phyloP scores from a whole-genome alignment of 805 yeast genomes.

The Barnettozyma sp. region DNA sequence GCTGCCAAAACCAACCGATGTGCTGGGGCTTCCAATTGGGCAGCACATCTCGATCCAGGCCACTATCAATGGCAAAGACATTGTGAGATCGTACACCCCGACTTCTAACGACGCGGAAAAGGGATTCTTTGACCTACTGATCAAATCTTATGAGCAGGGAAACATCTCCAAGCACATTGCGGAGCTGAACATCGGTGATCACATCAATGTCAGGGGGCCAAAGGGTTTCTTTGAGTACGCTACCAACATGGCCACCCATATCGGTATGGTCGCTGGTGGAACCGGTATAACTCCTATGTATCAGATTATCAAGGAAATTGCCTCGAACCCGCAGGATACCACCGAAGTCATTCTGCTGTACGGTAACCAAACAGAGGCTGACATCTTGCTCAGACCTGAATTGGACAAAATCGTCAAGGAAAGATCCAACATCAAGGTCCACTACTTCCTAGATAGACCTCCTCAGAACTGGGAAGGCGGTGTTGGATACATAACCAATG shows the following conservation, averaged over 20 bases:
- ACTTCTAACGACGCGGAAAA: slow-evolving; percentile 70
- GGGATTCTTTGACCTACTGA: slow-evolving; percentile 80
- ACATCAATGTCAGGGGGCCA: slow-evolving; percentile 79
- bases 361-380: slow-evolving; percentile 75
- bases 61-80: slow-evolving; percentile 67
- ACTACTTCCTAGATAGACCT: slow-evolving; percentile 67
- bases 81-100: slow-evolving; percentile 86
- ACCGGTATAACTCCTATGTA: slow-evolving; percentile 96
- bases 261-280: slow-evolving; percentile 95
- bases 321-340: slow-evolving; percentile 66
- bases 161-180: slow-evolving; percentile 73
- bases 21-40: slow-evolving; percentile 87
- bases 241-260: slow-evolving; percentile 64
- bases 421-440: slow-evolving; percentile 55
- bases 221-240: slow-evolving; percentile 81
- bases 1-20: slow-evolving; percentile 65
- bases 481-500: slow-evolving; percentile 74
- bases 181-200: slow-evolving; percentile 69
- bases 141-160: slow-evolving; percentile 82
- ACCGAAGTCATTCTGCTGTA: slow-evolving; percentile 71
- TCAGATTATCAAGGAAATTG: slow-evolving; percentile 80
- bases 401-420: slow-evolving; percentile 56
- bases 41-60: slow-evolving; percentile 86
- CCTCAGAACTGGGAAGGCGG: slow-evolving; percentile 71
- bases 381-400: slow-evolving; percentile 74